phyloP scores from a whole-genome alignment of 805 yeast species.

The Monosporozyma unispora region DNA sequence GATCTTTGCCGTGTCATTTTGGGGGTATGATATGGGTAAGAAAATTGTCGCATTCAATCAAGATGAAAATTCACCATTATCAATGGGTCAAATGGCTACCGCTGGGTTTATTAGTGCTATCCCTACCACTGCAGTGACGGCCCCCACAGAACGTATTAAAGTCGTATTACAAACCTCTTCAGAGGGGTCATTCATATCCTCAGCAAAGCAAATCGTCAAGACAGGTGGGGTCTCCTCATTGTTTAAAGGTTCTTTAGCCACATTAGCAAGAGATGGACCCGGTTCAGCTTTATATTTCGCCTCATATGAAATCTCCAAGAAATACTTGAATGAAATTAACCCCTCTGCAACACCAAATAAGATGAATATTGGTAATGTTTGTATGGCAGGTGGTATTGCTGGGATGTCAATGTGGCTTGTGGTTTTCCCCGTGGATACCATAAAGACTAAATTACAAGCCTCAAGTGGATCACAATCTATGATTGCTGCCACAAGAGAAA shows the following conservation, averaged over 20 bases:
- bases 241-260: conserved; percentile 85
- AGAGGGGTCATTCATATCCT: conserved; percentile 25
- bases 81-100: conserved; percentile 65
- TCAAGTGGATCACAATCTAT: conserved; percentile 40
- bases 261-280: conserved; percentile 94
- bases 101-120: conserved; percentile 94
- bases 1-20: conserved; percentile 94
- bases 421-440: conserved; percentile 93
- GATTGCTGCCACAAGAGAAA: conserved; percentile 53
- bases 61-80: conserved; percentile 31
- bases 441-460: conserved; percentile 46
- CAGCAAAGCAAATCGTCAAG: conserved; percentile 57
- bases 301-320: conserved; percentile 77
- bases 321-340: conserved; percentile 38
- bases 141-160: conserved; percentile 93
- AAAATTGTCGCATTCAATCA: conserved; percentile 46
- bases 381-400: conserved; percentile 89
- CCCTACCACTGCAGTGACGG: conserved; percentile 94
- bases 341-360: conserved; percentile 33
- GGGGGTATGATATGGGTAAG: conserved; percentile 97
- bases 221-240: conserved; percentile 80
- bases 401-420: conserved; percentile 97
- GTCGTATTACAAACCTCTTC: conserved; percentile 78
- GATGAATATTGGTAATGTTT: conserved; percentile 63
- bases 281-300: conserved; percentile 95